Evolutionary conservation across 2,329 filamentous ascomycete species (phyloP), one percentile per base, ranked within the genome.

Genomic region (Colletotrichum sublineola): DNA sequence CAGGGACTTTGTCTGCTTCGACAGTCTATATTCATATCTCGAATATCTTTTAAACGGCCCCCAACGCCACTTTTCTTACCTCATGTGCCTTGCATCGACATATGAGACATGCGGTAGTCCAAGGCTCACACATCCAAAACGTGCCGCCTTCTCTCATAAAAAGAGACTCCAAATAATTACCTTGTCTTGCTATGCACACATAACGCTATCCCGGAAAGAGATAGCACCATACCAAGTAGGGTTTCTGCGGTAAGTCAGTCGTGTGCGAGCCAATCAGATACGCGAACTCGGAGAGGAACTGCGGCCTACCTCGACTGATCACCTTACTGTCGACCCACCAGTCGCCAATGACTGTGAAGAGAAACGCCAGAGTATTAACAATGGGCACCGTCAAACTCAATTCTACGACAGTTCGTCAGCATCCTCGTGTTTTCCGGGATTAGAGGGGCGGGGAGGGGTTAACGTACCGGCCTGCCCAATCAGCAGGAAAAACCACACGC

Each of bases 261-360:
- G 20, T 29, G 57, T n/a, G 31, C 46, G 46, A 4, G 46, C 70
- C 55, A 53, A 44, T 70, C 40, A 63, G 6, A 31, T 11, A 44
- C 15, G 12, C 53, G 24, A 31, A 20, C n/a, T 53, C 4, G 0
- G 55, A 7, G 36, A 52, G 44, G 5, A n/a, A 24, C 12, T n/a
- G 20, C 31, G 31, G 83, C 88, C 78, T 84, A 95, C 94, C 90
- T 86, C 90, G 88, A 76, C 91, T 93, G 74, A 98, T 97, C 1
- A 95, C 93, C 81, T 98, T 98, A 73, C 91, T 91, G 78, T 98
- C 96, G 0, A 96, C 94, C 86, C 92, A 97, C 95, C 95, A 98
- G 77, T 98, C 96, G 0, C 95, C 96, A 15, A 98, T 79, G 2
- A 98, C 95, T 0, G 96, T 98, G 79, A 98, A 98, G n/a, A 98